Evolutionary conservation across 2,329 filamentous ascomycete species (phyloP).

Genomic region (Fusarium virguliforme): DNA sequence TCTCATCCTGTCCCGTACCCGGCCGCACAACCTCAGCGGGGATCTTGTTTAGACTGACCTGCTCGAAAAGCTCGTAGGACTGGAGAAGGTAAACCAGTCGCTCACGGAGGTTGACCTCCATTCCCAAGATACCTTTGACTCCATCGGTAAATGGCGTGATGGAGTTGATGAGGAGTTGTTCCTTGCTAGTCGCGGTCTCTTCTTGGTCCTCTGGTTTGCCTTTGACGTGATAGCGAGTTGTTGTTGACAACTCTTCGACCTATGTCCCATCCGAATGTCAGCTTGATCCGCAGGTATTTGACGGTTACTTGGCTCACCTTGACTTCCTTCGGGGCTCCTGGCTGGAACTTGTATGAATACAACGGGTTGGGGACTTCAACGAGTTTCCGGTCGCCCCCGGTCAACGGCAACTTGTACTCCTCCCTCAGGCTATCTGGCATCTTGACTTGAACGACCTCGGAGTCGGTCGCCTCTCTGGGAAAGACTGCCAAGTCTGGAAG

Average conservation of each 20-base stretch:
- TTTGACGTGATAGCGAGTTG: neutral
- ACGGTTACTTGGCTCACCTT: neutral
- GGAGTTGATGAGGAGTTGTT: neutral
- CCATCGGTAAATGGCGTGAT: neutral
- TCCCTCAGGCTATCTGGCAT: slow-evolving; percentile 2
- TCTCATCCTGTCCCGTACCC: neutral
- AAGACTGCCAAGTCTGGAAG: neutral
- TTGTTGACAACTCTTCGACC: neutral
- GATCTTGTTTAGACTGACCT: neutral
- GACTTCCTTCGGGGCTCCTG: neutral
- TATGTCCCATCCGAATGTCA: neutral
- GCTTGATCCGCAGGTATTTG: neutral
- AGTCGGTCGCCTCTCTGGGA: neutral
- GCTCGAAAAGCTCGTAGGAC: slow-evolving; percentile 2
- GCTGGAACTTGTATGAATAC: neutral
- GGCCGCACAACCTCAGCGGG: neutral
- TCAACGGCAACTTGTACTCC: neutral
- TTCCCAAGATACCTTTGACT: neutral
- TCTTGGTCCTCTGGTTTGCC: neutral
- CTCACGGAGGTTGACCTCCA: slow-evolving; percentile 2
- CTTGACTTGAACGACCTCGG: neutral
- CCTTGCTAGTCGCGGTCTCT: neutral
- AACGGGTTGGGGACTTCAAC: neutral
- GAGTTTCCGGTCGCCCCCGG: too few relatives aligned
- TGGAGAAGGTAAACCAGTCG: slow-evolving; percentile 4